Evolutionary conservation across 306 rosid genomes (phyloP).

Genomic region (Castanea sativa): DNA sequence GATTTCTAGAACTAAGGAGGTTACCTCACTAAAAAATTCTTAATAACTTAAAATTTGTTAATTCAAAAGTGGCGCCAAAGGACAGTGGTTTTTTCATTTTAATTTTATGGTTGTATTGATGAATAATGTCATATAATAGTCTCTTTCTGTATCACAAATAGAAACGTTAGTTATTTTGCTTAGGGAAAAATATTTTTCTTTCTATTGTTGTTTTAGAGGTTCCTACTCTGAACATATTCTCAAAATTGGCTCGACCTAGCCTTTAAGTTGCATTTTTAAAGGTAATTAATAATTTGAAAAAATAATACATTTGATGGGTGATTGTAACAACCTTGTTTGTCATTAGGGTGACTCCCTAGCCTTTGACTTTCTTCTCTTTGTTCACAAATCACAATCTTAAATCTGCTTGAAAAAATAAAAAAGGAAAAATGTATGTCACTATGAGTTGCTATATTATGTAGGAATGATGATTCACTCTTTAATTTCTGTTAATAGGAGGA

Average conservation of each 20-base stretch:
- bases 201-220: neutral
- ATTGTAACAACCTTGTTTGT: neutral
- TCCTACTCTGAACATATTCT: neutral
- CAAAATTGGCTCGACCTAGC: neutral
- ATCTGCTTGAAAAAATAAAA: neutral
- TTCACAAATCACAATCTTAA: neutral
- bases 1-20: neutral
- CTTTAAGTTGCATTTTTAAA: neutral
- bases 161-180: too few relatives aligned
- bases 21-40: neutral
- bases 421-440: neutral
- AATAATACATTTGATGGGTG: neutral
- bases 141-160: too few relatives aligned
- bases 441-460: neutral
- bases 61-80: neutral
- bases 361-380: neutral
- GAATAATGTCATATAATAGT: neutral
- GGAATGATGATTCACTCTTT: constrained; percentile 9
- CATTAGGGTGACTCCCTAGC: neutral
- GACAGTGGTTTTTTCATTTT: neutral
- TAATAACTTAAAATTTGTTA: neutral
- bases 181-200: neutral
- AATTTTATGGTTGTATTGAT: neutral
- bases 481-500: constrained; percentile 62
- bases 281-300: neutral